Percentiles rank a stretch among this genome's conserved stretches.
phyloP scores from a whole-genome alignment of 1,284 basidiomycete genomes.

The Ustilago trichophora region DNA sequence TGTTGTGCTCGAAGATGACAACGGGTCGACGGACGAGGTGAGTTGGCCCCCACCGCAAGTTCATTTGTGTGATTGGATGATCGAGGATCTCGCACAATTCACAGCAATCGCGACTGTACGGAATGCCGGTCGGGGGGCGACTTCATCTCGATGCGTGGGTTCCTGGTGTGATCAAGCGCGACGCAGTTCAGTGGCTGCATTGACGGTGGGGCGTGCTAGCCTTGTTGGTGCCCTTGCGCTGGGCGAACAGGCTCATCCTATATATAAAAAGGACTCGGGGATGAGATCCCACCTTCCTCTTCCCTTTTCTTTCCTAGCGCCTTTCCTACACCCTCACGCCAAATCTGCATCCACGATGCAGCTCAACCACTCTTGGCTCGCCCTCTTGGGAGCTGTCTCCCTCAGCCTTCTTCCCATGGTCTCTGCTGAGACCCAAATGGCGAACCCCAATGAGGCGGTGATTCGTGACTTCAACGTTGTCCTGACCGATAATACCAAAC shows the following conservation, averaged over 20 bases:
- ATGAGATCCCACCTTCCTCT: slow-evolving; percentile 1
- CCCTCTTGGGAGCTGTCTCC: slow-evolving; percentile 17
- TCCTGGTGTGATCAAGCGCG: slow-evolving; percentile 6
- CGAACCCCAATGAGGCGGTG: slow-evolving; percentile 15
- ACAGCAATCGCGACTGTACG: too few species aligned
- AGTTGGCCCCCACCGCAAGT: too few species aligned
- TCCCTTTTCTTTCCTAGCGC: not conserved
- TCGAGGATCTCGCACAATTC: too few species aligned
- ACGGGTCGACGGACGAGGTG: too few species aligned
- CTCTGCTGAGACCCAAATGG: slow-evolving; percentile 9
- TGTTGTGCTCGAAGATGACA: too few species aligned
- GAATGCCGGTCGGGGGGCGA: not conserved
- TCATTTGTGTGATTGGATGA: too few species aligned
- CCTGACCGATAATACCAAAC: slow-evolving; percentile 38
- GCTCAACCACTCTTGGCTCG: slow-evolving; percentile 7
- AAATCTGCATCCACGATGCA: slow-evolving; percentile 12
- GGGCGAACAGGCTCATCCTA: too few species aligned
- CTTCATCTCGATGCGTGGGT: not conserved
- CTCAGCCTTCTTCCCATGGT: slow-evolving; percentile 3
- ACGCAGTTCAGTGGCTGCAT: too few species aligned
- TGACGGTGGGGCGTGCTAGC: slow-evolving; percentile 1
- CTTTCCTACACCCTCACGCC: not conserved
- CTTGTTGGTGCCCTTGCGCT: too few species aligned
- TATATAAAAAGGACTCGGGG: slow-evolving; percentile 12
- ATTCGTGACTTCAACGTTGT: slow-evolving; percentile 29